Conservation (phyloP, 495 filamentous ascomycete genomes). For the Tuber magnatum region DNA sequence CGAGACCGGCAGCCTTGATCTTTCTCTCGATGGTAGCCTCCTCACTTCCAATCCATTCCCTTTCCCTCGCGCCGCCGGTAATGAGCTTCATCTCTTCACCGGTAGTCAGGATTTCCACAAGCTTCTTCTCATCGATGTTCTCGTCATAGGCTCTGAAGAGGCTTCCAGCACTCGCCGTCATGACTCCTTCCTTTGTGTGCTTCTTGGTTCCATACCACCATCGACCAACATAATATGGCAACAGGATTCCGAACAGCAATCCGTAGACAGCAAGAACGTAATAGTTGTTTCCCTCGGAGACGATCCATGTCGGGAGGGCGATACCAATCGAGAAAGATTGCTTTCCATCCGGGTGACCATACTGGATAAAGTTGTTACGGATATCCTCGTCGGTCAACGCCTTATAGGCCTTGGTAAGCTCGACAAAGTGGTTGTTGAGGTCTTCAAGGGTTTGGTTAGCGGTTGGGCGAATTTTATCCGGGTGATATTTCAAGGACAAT, state of each 20-base stretch:
- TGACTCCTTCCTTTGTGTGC: conserved; percentile 81
- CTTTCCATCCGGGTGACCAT: conserved; percentile 93
- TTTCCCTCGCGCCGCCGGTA: conserved; percentile 57
- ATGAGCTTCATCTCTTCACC: conserved; percentile 57
- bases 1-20: conserved; percentile 57
- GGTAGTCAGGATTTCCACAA: conserved; percentile 69
- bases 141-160: conserved; percentile 90
- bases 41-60: conserved; percentile 36
- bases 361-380: conserved; percentile 91
- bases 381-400: conserved; percentile 93
- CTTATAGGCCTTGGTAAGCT: conserved; percentile 95
- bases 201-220: conserved; percentile 98
- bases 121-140: conserved; percentile 66
- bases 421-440: conserved; percentile 82
- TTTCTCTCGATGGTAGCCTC: conserved; percentile 65
- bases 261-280: conserved; percentile 90
- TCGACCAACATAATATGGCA: conserved; percentile 87
- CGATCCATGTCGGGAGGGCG: conserved; percentile 84
- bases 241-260: conserved; percentile 70
- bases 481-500: conserved; percentile 79
- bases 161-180: conserved; percentile 84
- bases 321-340: conserved; percentile 98
- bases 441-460: conserved; percentile 84
- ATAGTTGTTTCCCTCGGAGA: conserved; percentile 89
- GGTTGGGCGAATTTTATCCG: conserved; percentile 74